Base-by-base conservation (phyloP, 129 eudicot genomes). In the Chrysanthemum lavandulifolium region DNA sequence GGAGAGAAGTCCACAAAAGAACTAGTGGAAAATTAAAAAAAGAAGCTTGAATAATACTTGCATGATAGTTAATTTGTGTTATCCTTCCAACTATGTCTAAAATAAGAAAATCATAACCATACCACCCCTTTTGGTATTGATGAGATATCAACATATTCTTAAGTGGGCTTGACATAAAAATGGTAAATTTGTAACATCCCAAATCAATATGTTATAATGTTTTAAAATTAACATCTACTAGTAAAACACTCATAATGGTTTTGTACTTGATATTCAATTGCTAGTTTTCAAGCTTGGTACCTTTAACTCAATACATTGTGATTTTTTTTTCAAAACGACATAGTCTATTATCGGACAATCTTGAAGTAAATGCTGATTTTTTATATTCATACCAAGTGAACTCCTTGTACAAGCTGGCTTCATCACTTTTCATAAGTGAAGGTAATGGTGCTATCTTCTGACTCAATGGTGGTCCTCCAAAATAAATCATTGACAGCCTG, bases 361-460 rank as follows among this genome's bases (percentile, higher is more conserved):
- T 88, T 59, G 92, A 84, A 54, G 82, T 88, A 64, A 67, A 88
- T 11, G 82, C 90, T 27, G 92, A 86, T 49, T 78, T 91, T 76
- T 88, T 91, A 79, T 88, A 91, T 61, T 91, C 97, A 56, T 80
- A 82, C 97, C 97, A 91, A 43, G 92, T 91, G 66, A 91, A 91
- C 81, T 91, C 97, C 61, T 88, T 86, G 82, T 91, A 91, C 96
- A 91, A 88, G 78, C 96, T 91, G 74, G 82, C 86, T 59, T 74
- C 87, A 54, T 87, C 91, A 19, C 82, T 84, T 53, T 83, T 77
- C 83, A 85, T 87, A 18, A 90, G 80, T 33, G 85, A 90, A 33
- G 91, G 86, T 75, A 90, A 79, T 74, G 97, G 97, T 12, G 91
- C 95, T 85, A 90, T 87, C 83, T 80, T 90, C 65, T 87, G 87